Evolutionary conservation across 2,329 filamentous ascomycete species (phyloP).

Genomic region (Pyrenophora tritici-repentis): DNA sequence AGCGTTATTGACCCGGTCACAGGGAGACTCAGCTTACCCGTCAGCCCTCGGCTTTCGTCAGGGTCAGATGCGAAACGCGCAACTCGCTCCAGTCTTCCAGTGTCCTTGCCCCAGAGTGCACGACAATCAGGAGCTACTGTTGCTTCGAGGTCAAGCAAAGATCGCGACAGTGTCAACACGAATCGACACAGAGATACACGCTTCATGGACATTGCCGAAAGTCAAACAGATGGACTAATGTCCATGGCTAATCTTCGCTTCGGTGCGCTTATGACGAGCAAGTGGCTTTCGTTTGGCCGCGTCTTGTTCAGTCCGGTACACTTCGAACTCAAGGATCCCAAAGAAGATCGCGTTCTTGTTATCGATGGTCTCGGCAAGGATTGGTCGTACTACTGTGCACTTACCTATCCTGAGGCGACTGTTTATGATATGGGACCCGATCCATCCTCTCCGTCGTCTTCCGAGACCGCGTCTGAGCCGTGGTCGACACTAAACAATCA

Average conservation of each 20-base stretch:
- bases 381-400: slow-evolving; percentile 84
- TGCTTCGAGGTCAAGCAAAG: slow-evolving; percentile 39
- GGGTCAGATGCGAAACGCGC: slow-evolving; percentile 36
- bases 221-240: slow-evolving; percentile 44
- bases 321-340: slow-evolving; percentile 66
- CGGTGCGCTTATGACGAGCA: slow-evolving; percentile 82
- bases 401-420: slow-evolving; percentile 74
- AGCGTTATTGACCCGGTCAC: slow-evolving; percentile 46
- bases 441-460: slow-evolving; percentile 26
- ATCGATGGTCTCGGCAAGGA: slow-evolving; percentile 87
- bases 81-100: slow-evolving; percentile 43
- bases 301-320: slow-evolving; percentile 81
- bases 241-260: slow-evolving; percentile 76
- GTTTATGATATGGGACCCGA: slow-evolving; percentile 71
- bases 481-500: slow-evolving; percentile 64
- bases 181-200: slow-evolving; percentile 61
- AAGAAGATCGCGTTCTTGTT: slow-evolving; percentile 70
- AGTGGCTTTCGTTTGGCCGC: slow-evolving; percentile 84
- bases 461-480: slow-evolving; percentile 29
- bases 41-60: slow-evolving; percentile 39
- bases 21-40: slow-evolving; percentile 45
- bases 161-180: slow-evolving; percentile 39
- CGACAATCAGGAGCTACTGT: slow-evolving; percentile 42
- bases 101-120: slow-evolving; percentile 34
- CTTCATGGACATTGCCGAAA: slow-evolving; percentile 53